These are phyloP conservation scores for Clonostachys rhizophaga DNA, from an alignment of 2,329 filamentous ascomycete genomes.

Conservation along the genomic window DNA sequence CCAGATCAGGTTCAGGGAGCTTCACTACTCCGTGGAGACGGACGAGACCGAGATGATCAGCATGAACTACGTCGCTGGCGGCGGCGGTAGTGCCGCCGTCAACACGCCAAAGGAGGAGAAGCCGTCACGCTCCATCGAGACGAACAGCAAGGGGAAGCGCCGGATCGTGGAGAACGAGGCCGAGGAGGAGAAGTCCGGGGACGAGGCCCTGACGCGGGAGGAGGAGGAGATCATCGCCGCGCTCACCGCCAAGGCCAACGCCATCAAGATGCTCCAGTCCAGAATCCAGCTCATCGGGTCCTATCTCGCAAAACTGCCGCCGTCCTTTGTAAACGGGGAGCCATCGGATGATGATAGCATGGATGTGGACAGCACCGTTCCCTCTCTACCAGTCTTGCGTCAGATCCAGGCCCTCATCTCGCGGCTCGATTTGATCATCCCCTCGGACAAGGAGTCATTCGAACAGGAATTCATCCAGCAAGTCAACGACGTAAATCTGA, in stretches of 20 bases:
- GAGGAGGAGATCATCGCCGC: constrained; percentile 59
- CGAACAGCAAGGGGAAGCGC: constrained; percentile 49
- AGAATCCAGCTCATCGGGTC: constrained; percentile 66
- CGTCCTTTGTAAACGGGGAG: constrained; percentile 48
- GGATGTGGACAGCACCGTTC: constrained; percentile 30
- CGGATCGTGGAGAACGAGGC: constrained; percentile 23
- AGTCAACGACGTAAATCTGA: constrained; percentile 77
- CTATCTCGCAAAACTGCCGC: constrained; percentile 73
- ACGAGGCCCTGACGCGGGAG: constrained; percentile 29
- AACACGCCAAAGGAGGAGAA: constrained; percentile 37
- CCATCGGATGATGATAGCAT: constrained; percentile 17
- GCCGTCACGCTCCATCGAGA: constrained; percentile 34
- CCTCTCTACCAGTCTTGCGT: constrained; percentile 72
- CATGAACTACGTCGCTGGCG: constrained; percentile 86
- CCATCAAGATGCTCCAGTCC: constrained; percentile 86
- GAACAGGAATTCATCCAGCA: constrained; percentile 69
- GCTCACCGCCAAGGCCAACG: constrained; percentile 84
- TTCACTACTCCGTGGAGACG: constrained; percentile 86
- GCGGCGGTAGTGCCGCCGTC: constrained; percentile 74
- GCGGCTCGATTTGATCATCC: constrained; percentile 76
- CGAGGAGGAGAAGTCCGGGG: constrained; percentile 18
- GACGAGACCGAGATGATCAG: constrained; percentile 97
- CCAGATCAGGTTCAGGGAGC: constrained; percentile 72
- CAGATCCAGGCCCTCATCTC: constrained; percentile 83
- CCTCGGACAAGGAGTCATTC: constrained; percentile 62